Evolutionary conservation across 2,329 filamentous ascomycete genomes (phyloP), one percentile per base, ranked within the genome.

Genomic region (Lachnellula occidentalis): DNA sequence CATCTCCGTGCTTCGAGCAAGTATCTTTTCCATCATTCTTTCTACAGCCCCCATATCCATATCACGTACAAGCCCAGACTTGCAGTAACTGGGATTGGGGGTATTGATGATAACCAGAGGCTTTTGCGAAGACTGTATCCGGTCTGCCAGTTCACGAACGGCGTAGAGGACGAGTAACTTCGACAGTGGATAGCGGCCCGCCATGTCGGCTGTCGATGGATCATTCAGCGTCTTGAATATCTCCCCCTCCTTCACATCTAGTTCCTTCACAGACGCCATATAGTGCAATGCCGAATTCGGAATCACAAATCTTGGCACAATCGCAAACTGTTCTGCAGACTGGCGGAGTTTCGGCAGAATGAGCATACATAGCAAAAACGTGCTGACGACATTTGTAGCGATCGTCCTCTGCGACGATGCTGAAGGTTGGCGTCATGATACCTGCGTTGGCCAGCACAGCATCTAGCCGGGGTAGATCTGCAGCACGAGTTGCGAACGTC

Each of bases 161-260:
- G 66, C 56, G 12, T 78, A 64, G 7, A 80, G 68, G 61, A 78
- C 70, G n/a, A 80, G 65, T 4, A 80, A 65, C 61, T 80, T 80
- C 48, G 72, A 74, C 21, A 71, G 59, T 5, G 63, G 63, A 60
- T 80, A 80, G 19, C 56, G 48, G 21, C 53, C 48, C 43, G 4
- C 36, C 19, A 56, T 46, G 15, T 58, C 39, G 8, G 53, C 17
- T 8, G 47, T 21, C 4, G 56, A 47, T 5, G 54, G 48, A 34
- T 53, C 45, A 19, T 55, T 56, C 34, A 58, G 45, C 17, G 51
- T 50, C n/a, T 55, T 47, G 19, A 54, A 70, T 9, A 58, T 54
- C 22, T 41, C 43, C 9, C 27, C 27, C 27, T 31, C 27, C 17
- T 50, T 49, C 54, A 47, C 70, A 69, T 55, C 57, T 67, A 65